Conservation (phyloP, 2,329 filamentous ascomycete genomes). For the Pestalotiopsis sp. region DNA sequence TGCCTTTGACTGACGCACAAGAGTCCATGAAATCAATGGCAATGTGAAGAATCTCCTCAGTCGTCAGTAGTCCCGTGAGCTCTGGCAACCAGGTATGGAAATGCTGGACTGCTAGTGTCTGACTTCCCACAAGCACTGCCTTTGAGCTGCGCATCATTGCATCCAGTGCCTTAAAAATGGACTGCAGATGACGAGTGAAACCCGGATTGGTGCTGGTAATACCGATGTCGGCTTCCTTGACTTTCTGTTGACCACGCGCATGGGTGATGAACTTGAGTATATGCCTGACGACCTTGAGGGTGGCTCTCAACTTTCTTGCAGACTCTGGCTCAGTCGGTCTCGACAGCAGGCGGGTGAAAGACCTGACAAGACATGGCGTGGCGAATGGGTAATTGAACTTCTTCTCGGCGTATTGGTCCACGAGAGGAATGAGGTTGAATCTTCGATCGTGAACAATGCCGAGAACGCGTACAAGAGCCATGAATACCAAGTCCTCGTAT, state of each 20-base stretch:
- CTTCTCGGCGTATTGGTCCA: slow-evolving; percentile 87
- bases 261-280: slow-evolving; percentile 95
- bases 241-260: slow-evolving; percentile 80
- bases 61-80: slow-evolving; percentile 72
- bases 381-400: slow-evolving; percentile 94
- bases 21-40: slow-evolving; percentile 94
- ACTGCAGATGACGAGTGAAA: slow-evolving; percentile 82
- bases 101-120: slow-evolving; percentile 92
- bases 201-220: slow-evolving; percentile 72
- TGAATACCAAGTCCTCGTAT: slow-evolving; percentile 91
- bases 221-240: slow-evolving; percentile 85
- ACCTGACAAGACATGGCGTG: slow-evolving; percentile 83
- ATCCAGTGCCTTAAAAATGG: slow-evolving; percentile 88
- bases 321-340: slow-evolving; percentile 82
- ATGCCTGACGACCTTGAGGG: slow-evolving; percentile 92
- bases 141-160: slow-evolving; percentile 85
- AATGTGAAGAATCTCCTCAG: slow-evolving; percentile 86
- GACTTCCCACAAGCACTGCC: slow-evolving; percentile 86
- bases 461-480: slow-evolving; percentile 83
- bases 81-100: slow-evolving; percentile 98
- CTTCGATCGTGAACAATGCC: slow-evolving; percentile 93
- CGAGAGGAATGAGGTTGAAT: slow-evolving; percentile 87
- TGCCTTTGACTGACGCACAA: slow-evolving; percentile 83
- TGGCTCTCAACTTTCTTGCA: slow-evolving; percentile 81
- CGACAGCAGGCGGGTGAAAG: slow-evolving; percentile 80